Evolutionary conservation across 176 grass and related monocot species (phyloP).

Genomic region (Saccharum spontaneum): DNA sequence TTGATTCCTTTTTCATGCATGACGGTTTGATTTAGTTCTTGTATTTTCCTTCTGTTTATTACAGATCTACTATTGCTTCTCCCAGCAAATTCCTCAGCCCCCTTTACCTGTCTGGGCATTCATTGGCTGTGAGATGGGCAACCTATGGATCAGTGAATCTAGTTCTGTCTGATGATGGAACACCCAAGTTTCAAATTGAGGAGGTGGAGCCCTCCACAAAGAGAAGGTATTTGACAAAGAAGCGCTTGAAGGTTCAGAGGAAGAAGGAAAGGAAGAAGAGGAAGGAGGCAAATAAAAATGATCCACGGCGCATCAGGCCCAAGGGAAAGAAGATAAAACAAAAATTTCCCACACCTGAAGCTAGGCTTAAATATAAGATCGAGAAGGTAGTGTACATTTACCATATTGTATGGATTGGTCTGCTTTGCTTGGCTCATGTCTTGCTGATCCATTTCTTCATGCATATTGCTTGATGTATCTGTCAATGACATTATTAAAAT

Average conservation of each 20-base stretch:
- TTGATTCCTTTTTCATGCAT: not conserved
- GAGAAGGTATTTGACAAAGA: constrained; percentile 72
- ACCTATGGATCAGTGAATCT: constrained; percentile 73
- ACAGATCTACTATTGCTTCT: constrained; percentile 40
- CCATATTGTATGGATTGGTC: not conserved
- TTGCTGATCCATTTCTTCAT: constrained; percentile 14
- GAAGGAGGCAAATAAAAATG: constrained; percentile 83
- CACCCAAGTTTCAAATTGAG: constrained; percentile 80
- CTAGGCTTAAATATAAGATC: constrained; percentile 85
- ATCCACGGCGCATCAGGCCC: constrained; percentile 71
- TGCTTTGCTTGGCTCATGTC: constrained; percentile 8
- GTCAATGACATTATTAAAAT: not conserved
- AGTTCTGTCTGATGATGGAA: constrained; percentile 74
- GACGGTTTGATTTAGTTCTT: constrained; percentile 7
- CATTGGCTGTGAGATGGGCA: constrained; percentile 40
- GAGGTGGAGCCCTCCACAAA: constrained; percentile 75
- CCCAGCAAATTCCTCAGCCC: constrained; percentile 34
- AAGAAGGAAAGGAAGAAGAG: constrained; percentile 74
- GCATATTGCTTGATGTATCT: not conserved
- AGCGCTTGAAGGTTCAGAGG: constrained; percentile 73
- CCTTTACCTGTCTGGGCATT: constrained; percentile 25
- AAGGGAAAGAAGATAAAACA: constrained; percentile 86
- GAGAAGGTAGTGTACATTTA: constrained; percentile 56
- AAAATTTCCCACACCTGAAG: constrained; percentile 76
- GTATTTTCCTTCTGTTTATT: constrained; percentile 6